phyloP scores from a whole-genome alignment of 805 yeast genomes.

The Yarrowia osloensis region DNA sequence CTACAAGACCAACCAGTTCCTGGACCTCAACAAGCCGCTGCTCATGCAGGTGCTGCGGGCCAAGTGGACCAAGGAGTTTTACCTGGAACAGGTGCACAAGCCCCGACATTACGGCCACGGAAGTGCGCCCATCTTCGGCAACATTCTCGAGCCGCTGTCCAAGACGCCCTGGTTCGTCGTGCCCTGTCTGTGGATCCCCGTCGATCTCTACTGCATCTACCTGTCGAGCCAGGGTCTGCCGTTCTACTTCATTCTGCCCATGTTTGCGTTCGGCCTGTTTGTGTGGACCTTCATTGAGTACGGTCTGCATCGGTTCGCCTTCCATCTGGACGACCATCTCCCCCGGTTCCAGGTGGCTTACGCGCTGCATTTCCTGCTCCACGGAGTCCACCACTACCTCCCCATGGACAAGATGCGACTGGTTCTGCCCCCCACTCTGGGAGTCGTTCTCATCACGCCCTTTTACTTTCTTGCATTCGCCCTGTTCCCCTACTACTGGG shows the following conservation, averaged over 20 bases:
- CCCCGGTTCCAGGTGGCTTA: conserved; percentile 78
- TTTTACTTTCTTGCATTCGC: conserved; percentile 75
- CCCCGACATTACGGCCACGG: conserved; percentile 98
- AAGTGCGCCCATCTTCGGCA: conserved; percentile 93
- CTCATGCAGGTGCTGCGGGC: conserved; percentile 76
- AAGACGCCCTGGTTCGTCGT: conserved; percentile 94
- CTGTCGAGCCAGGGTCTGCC: conserved; percentile 58
- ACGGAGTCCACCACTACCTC: conserved; percentile 94
- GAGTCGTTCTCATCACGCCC: conserved; percentile 71
- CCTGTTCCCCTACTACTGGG: conserved; percentile 76
- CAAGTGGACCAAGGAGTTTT: conserved; percentile 80
- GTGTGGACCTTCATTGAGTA: conserved; percentile 95
- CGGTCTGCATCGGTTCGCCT: conserved; percentile 80
- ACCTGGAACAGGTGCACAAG: conserved; percentile 93
- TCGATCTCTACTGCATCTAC: conserved; percentile 62
- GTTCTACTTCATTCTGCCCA: conserved; percentile 50
- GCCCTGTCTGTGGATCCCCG: conserved; percentile 86
- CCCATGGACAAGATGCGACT: conserved; percentile 95
- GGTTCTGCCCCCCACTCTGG: conserved; percentile 94
- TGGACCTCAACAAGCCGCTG: conserved; percentile 82
- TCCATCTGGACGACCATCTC: conserved; percentile 85
- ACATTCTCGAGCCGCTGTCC: conserved; percentile 87
- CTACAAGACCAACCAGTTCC: conserved; percentile 73
- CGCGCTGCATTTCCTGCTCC: conserved; percentile 84
- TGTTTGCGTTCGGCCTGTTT: conserved; percentile 79